phyloP scores from a whole-genome alignment of 2,329 filamentous ascomycete genomes.

The Fusarium anthophilum region DNA sequence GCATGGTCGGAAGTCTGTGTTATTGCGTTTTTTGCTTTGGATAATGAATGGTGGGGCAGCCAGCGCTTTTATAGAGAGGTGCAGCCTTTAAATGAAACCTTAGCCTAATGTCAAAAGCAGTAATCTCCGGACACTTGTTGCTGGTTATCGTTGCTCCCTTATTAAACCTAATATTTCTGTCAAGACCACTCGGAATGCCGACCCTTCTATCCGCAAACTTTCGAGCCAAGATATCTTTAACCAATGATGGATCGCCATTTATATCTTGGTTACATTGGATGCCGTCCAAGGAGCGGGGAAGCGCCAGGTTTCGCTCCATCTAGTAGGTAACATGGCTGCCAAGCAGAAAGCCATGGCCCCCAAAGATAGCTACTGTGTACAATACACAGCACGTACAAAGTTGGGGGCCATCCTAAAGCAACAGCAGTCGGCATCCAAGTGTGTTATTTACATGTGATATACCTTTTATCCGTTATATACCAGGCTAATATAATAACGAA shows the following conservation, averaged over 20 bases:
- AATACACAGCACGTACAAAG: not conserved
- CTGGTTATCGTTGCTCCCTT: rapidly evolving
- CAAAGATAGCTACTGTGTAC: rapidly evolving
- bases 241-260: not conserved
- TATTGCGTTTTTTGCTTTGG: rapidly evolving
- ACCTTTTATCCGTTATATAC: not conserved
- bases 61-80: not conserved
- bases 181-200: not conserved
- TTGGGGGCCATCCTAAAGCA: not conserved
- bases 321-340: not conserved
- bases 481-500: not conserved
- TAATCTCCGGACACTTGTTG: not conserved
- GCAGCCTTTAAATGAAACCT: not conserved
- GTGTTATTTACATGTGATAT: not conserved
- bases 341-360: not conserved
- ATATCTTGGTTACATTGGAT: not conserved
- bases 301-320: not conserved
- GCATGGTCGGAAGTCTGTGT: not conserved
- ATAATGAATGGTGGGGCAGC: not conserved
- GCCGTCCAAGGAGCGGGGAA: not conserved
- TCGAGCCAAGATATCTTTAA: not conserved
- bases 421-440: not conserved
- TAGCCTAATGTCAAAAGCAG: not conserved
- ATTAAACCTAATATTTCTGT: not conserved
- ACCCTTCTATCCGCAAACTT: not conserved